phyloP scores from a whole-genome alignment of 225 moss, liverwort and hornwort species.

The Rhytidiadelphus loreus region DNA sequence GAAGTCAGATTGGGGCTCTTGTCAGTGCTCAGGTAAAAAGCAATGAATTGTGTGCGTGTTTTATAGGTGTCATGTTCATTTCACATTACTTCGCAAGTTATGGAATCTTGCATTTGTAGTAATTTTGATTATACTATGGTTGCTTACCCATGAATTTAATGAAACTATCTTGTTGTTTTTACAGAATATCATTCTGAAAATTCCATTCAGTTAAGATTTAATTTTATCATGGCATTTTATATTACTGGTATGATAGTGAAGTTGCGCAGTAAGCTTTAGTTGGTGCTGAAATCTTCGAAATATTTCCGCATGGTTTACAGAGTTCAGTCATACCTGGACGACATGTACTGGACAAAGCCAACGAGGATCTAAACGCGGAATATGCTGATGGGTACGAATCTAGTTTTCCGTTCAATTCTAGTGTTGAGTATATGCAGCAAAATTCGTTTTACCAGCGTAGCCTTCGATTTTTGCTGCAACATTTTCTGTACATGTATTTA shows the following conservation, averaged over 20 bases:
- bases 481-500: not conserved
- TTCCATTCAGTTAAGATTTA: not conserved
- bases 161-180: not conserved
- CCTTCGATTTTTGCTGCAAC: not conserved
- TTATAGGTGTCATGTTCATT: not conserved
- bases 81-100: not conserved
- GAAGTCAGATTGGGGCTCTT: constrained; percentile 90
- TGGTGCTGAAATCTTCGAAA: not conserved
- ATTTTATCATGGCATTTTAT: not conserved
- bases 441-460: not conserved
- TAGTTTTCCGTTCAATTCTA: not conserved
- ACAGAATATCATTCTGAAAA: not conserved
- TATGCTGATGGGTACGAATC: constrained; percentile 58
- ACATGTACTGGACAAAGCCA: constrained; percentile 52
- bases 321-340: constrained; percentile 79
- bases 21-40: constrained; percentile 77
- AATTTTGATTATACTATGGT: not conserved
- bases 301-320: constrained; percentile 18
- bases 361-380: constrained; percentile 46
- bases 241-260: not conserved
- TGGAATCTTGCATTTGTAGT: not conserved
- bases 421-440: not conserved
- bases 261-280: not conserved
- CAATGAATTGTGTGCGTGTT: not conserved
- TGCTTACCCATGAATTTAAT: not conserved